A percentile compares a stretch with the other conserved stretches of the same genome.
phyloP scores from a whole-genome alignment of 192 early-diverging fungal species.

The Mortierella hygrophila region DNA sequence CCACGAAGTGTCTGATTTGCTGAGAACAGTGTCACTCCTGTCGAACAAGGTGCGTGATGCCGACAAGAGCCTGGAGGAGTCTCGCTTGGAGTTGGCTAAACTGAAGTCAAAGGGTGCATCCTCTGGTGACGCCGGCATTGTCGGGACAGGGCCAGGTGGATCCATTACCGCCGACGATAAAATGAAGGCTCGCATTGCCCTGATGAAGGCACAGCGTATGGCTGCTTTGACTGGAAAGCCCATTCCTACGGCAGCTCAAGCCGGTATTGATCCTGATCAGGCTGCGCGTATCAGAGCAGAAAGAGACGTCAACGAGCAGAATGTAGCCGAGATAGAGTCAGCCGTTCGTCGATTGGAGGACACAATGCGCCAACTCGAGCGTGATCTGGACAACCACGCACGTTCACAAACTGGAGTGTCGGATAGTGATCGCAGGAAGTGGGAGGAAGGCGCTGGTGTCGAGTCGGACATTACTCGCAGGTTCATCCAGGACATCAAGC shows the following conservation, averaged over 20 bases:
- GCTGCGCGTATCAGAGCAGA: slow-evolving; percentile 53
- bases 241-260: slow-evolving; percentile 37
- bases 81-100: slow-evolving; percentile 57
- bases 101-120: slow-evolving; percentile 33
- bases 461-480: slow-evolving; percentile 51
- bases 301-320: slow-evolving; percentile 56
- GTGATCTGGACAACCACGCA: slow-evolving; percentile 46
- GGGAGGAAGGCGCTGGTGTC: slow-evolving; percentile 63
- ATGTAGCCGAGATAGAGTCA: slow-evolving; percentile 58
- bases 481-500: slow-evolving; percentile 61
- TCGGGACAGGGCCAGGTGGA: slow-evolving; percentile 67
- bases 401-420: slow-evolving; percentile 32
- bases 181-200: slow-evolving; percentile 65
- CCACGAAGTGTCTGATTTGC: slow-evolving; percentile 55
- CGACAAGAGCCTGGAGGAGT: slow-evolving; percentile 60
- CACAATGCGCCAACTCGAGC: slow-evolving; percentile 50
- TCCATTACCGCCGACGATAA: slow-evolving; percentile 64
- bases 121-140: slow-evolving; percentile 37
- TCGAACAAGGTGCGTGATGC: slow-evolving; percentile 59
- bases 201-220: slow-evolving; percentile 66
- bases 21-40: slow-evolving; percentile 50
- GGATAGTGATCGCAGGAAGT: slow-evolving; percentile 52
- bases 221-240: slow-evolving; percentile 63
- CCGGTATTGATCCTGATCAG: slow-evolving; percentile 61
- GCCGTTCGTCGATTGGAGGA: slow-evolving; percentile 60